Conservation (phyloP, 2,329 filamentous ascomycete species). For the Lasiodiplodia sp. region DNA sequence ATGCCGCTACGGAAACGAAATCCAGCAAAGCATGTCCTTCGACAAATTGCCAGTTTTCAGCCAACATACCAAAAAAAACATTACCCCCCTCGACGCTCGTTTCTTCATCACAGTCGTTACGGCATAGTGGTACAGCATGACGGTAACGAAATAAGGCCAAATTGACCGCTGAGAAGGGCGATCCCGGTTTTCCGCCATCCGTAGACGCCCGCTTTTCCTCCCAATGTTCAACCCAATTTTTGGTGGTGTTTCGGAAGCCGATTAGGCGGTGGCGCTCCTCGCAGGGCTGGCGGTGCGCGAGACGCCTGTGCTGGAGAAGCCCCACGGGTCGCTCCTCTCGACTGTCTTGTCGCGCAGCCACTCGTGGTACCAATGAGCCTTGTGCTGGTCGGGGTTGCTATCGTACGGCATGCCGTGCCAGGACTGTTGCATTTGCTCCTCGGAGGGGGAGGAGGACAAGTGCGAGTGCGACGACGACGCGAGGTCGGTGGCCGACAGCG, state of each 20-base stretch:
- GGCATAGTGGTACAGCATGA: background rate
- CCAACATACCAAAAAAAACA: no score
- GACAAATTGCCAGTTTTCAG: no score
- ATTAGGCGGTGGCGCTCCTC: background rate
- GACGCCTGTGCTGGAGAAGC: slow-evolving; percentile 15
- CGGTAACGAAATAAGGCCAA: background rate
- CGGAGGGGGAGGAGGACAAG: background rate
- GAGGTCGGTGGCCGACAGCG: slow-evolving; percentile 1
- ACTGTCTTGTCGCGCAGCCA: slow-evolving; percentile 20
- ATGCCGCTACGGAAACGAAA: no score
- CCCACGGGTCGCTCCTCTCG: slow-evolving; percentile 11
- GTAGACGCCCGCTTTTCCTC: background rate
- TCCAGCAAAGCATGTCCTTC: no score
- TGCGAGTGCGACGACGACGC: background rate
- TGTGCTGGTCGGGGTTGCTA: background rate
- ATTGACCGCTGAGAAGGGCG: background rate
- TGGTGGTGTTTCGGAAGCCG: background rate
- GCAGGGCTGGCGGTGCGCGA: slow-evolving; percentile 8
- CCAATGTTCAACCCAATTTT: background rate
- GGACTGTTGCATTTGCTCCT: background rate
- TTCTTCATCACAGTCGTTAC: background rate
- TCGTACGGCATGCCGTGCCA: slow-evolving; percentile 2
- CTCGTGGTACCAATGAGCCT: slow-evolving; percentile 8
- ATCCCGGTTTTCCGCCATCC: no score
- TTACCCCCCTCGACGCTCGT: no score